A percentile compares a stretch with the other conserved stretches of the same genome.
phyloP scores from a whole-genome alignment of 108 stramenopile genomes.

The Seminavis robusta region DNA sequence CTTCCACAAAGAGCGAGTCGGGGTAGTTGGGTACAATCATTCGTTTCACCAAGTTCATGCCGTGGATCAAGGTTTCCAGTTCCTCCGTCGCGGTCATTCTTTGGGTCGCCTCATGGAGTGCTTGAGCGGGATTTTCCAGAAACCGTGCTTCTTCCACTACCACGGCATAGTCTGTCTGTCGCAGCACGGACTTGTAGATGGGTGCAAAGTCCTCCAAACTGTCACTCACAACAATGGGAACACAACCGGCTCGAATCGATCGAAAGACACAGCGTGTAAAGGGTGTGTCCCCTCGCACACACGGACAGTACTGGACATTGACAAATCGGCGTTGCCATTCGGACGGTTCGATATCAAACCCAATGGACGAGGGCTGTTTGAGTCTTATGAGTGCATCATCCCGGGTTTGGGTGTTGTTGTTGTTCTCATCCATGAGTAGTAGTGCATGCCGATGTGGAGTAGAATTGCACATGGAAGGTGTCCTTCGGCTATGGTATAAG shows the following conservation, averaged over 20 bases:
- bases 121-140: slow-evolving; percentile 19
- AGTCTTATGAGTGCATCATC: too few species aligned
- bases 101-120: too few species aligned
- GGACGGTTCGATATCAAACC: slow-evolving; percentile 3
- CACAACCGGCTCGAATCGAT: slow-evolving; percentile 32
- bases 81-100: too few species aligned
- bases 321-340: slow-evolving; percentile 23
- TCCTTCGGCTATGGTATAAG: too few species aligned
- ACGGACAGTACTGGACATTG: slow-evolving; percentile 32
- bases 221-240: slow-evolving; percentile 38
- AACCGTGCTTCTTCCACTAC: slow-evolving; percentile 24
- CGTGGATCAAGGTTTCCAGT: slow-evolving; percentile 16
- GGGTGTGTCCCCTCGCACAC: slow-evolving; percentile 40
- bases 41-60: slow-evolving; percentile 21
- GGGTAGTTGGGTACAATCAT: slow-evolving; percentile 25
- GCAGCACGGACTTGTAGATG: slow-evolving; percentile 3
- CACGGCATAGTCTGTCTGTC: slow-evolving; percentile 26
- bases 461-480: too few species aligned
- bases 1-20: slow-evolving; percentile 29
- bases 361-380: slow-evolving; percentile 7
- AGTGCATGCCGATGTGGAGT: too few species aligned
- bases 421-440: too few species aligned
- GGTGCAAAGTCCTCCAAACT: slow-evolving; percentile 16
- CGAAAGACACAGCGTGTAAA: slow-evolving; percentile 7
- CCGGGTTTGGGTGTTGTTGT: too few species aligned